Conservation (phyloP, 257 asterid species). For the Phtheirospermum japonicum region DNA sequence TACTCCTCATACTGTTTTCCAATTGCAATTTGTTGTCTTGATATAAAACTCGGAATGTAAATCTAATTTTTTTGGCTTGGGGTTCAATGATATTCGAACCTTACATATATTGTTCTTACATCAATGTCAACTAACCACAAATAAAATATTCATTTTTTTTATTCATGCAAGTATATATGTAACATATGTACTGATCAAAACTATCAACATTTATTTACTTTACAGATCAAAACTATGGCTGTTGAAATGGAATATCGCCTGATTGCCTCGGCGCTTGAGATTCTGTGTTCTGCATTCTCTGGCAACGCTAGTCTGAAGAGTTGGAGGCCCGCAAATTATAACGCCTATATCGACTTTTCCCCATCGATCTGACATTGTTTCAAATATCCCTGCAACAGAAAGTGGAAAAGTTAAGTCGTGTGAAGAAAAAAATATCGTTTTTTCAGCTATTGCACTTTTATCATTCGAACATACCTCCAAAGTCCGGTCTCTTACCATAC, state of each 20-base stretch:
- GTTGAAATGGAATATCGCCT: conserved; percentile 76
- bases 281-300: conserved; percentile 71
- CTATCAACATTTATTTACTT: not conserved
- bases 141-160: too few species aligned
- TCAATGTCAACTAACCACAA: too few species aligned
- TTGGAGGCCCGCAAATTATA: conserved; percentile 73
- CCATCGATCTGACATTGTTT: conserved; percentile 51
- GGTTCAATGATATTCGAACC: too few species aligned
- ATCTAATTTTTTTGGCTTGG: too few species aligned
- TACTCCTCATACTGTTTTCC: too few species aligned
- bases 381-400: conserved; percentile 52
- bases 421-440: not conserved
- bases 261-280: conserved; percentile 40
- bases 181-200: too few species aligned
- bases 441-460: not conserved
- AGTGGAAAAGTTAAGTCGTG: not conserved
- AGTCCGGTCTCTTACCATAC: conserved; percentile 75
- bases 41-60: too few species aligned
- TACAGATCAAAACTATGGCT: conserved; percentile 90
- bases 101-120: too few species aligned
- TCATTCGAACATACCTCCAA: conserved; percentile 47
- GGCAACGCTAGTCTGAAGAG: conserved; percentile 70
- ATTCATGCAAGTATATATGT: too few species aligned
- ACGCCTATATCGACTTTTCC: conserved; percentile 73
- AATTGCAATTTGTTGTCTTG: too few species aligned